Conservation (phyloP, 257 asterid species). For the Petunia secreta region DNA sequence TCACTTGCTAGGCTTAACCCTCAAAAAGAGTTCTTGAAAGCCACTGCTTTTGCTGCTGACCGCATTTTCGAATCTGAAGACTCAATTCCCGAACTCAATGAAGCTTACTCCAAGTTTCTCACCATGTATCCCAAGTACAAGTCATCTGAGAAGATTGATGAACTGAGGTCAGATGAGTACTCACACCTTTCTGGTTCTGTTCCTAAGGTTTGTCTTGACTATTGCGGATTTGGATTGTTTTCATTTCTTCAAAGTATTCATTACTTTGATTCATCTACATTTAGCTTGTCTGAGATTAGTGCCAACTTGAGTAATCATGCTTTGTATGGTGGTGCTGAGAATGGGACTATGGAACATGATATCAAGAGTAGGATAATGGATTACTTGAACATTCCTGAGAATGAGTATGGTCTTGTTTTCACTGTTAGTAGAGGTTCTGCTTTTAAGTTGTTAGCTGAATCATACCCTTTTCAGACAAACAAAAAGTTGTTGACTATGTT, state of each 20-base stretch:
- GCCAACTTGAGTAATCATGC: constrained; percentile 98
- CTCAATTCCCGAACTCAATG: constrained; percentile 68
- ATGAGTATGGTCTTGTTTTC: constrained; percentile 94
- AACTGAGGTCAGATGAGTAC: constrained; percentile 83
- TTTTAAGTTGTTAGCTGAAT: constrained; percentile 86
- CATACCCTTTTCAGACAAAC: constrained; percentile 95
- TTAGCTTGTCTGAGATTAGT: constrained; percentile 93
- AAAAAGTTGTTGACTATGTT: constrained; percentile 93
- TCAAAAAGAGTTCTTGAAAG: constrained; percentile 90
- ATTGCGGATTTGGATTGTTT: constrained; percentile 96
- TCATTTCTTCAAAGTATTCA: constrained; percentile 92
- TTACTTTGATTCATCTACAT: constrained; percentile 94
- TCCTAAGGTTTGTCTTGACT: constrained; percentile 93
- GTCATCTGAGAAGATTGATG: constrained; percentile 86
- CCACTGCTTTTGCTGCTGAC: constrained; percentile 95
- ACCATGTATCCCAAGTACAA: constrained; percentile 92
- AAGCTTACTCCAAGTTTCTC: constrained; percentile 79
- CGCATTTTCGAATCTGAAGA: constrained; percentile 67
- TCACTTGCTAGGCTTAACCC: constrained; percentile 93
- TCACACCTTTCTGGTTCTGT: constrained; percentile 66
- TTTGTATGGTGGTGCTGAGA: constrained; percentile 91
- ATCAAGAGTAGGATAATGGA: constrained; percentile 87
- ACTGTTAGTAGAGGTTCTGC: constrained; percentile 99
- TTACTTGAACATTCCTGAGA: constrained; percentile 93
- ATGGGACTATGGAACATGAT: constrained; percentile 84